Evolutionary conservation across 1,139 yeast species (phyloP), one percentile per base, ranked within the genome.

Genomic region (Magnusiomyces fungicola): DNA sequence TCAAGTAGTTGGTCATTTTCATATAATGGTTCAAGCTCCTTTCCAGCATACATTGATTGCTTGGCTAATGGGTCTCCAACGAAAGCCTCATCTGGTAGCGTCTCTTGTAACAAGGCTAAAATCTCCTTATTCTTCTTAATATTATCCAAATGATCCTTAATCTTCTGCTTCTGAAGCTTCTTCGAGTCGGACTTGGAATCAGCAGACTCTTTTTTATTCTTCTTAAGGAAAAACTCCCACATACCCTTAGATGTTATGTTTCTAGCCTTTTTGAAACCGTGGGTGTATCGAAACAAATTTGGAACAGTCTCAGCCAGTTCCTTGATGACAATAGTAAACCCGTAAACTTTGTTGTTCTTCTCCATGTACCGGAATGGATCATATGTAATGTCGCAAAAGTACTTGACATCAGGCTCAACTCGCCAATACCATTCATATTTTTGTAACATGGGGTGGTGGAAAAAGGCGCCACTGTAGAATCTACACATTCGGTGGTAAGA

Each of bases 371-470:
- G 59, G 62, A 90, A 90, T 19, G 96, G 96, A 66, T 90, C 97
- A 67, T 89, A 88, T 0, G 96, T 84, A 46, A 88, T 69, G 64
- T 89, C 97, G 67, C 97, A 90, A 62, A 74, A 88, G 64, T 86
- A 89, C 55, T 86, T 83, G 42, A 90, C 92, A 56, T 84, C 83
- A 1, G 97, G 97, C 65, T 90, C 97, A 9, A 90, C 88, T 49
- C 97, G 73, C 96, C 97, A 89, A 68, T 88, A 89, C 94, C 95
- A 89, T 53, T 87, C 88, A 53, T 79, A 74, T 50, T 78, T 50
- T 64, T 71, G 58, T 45, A 90, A 80, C 54, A 84, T 64, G 2
- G 83, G 83, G 64, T 69, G 95, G 55, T 80, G 76, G 69, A 79
- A 86, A 62, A 89, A 89, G 54, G 75, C 73, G 1, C 95, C 95